Conservation (phyloP, 805 yeast species). For the Debaryomyces castellii region DNA sequence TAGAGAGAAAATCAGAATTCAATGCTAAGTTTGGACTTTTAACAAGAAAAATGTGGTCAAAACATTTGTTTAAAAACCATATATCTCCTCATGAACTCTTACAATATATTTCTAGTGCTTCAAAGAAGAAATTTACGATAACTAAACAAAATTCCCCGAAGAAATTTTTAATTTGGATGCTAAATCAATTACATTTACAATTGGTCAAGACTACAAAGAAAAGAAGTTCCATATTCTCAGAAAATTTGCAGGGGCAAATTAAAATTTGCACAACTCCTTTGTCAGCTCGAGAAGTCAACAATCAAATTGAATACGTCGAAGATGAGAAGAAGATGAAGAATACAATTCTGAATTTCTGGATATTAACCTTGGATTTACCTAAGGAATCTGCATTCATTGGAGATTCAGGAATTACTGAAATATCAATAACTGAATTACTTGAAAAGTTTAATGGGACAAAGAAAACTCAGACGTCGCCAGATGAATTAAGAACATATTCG, state of each 20-base stretch:
- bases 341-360: constrained; percentile 40
- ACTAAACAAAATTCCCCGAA: constrained; percentile 51
- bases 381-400: constrained; percentile 17
- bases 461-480: constrained; percentile 30
- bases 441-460: constrained; percentile 33
- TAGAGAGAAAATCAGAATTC: constrained; percentile 23
- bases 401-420: constrained; percentile 48
- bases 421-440: constrained; percentile 45
- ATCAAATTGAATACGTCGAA: constrained; percentile 23
- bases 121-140: constrained; percentile 43
- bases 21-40: constrained; percentile 44
- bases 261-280: constrained; percentile 19
- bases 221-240: constrained; percentile 23
- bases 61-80: constrained; percentile 55
- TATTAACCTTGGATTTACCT: constrained; percentile 58
- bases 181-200: constrained; percentile 44
- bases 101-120: constrained; percentile 43
- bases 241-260: constrained; percentile 56
- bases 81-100: constrained; percentile 68
- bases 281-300: constrained; percentile 10
- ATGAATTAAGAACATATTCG: constrained; percentile 36
- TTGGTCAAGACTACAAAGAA: constrained; percentile 7
- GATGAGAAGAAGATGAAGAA: constrained; percentile 4
- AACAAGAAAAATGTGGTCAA: constrained; percentile 64
- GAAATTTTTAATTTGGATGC: constrained; percentile 57